Evolutionary conservation across 1,284 basidiomycete species (phyloP), one percentile per base, ranked within the genome.

Genomic region (Stereum hirsutum): DNA sequence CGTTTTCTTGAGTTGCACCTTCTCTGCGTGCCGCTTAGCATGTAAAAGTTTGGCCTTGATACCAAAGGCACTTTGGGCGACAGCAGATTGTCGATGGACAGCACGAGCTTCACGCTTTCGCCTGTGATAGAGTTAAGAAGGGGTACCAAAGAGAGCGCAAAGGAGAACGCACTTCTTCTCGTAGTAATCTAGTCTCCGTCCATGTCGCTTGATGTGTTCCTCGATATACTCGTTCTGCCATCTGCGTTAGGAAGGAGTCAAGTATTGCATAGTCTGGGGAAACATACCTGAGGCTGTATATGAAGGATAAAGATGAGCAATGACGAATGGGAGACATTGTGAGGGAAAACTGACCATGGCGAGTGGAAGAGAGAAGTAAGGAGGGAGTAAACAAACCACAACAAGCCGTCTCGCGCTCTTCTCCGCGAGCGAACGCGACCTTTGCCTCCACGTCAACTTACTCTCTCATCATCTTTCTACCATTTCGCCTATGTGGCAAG

Each of bases 1-100:
- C 32, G 92, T 95, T 75, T 99, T 99, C 69, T 95, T 96, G 72
- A 99, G 89, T 62, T 95, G 92, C 36, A 99, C 89, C 72, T 99
- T 99, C 70, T 99, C 91, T 31, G 90, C 80, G 66, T 98, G 91
- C 46, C 93, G 86, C 65, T 88, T 93, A 44, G 91, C 91, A 62
- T 99, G 96, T 26, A 97, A 80, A 35, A 99, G 74, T 69, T 99
- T 99, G 56, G 94, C 96, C 71, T 97, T 98, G 56, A 97, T 74
- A 67, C 96, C 96, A 54, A 94, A 94, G 34, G 89, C 81, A 63
- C 95, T 94, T 68, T 98, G 94, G 12, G 94, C 91, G 45, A 81
- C 70, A 14, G 85, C 80, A 30, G 95, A 98, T 19, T 79, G 69
- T 54, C 84, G 84, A 68, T 99, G 96, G n/a, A 74, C 88, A 43